Base-by-base conservation (phyloP, 345 rosid genomes). In the Eucalyptus dawsonii region DNA sequence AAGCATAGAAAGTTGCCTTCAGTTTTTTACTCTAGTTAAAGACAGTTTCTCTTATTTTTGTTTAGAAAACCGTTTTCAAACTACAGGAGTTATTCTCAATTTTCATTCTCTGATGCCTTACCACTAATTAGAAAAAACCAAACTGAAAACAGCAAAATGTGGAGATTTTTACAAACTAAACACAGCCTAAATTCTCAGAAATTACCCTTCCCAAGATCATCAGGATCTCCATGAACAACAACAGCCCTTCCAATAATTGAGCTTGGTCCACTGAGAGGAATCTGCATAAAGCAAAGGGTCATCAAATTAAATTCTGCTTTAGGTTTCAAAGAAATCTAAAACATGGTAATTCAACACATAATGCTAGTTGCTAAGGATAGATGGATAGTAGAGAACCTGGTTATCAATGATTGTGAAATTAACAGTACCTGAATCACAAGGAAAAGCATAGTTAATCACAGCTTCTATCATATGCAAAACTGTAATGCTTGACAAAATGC, bases 131-230 rank as follows among this genome's bases (percentile, higher is more conserved):
- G 58, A 37, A 40, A 34, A 76, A 76, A 6, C 9, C 83, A 76
- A 72, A 76, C 27, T 19, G 22, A 21, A 83, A 49, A 47, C 67
- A 88, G 37, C 6, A 34, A 29, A 29, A n/a, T 40, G 62, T 15
- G 19, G 86, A 88, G 11, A 50, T 40, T 40, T 58, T 65, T 45
- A 14, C 4, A 2, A 88, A 60, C n/a, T 10, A 56, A 40, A 37
- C 40, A 87, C 49, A n/a, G 83, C 47, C 83, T 11, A 76, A 40
- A 76, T 76, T 76, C 47, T 76, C 27, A 89, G 86, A 81, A 9
- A 88, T 94, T 92, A 97, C 99, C 99, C 95, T 94, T 97, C 92
- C 98, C 99, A 88, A 97, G 99, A 90, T 96, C 99, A 94, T 97
- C 99, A 87, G 97, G 97, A 91, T 96, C 99, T 4, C 92, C 95